Base-by-base conservation (phyloP, 2,329 filamentous ascomycete species). In the Rutstroemia sp. region DNA sequence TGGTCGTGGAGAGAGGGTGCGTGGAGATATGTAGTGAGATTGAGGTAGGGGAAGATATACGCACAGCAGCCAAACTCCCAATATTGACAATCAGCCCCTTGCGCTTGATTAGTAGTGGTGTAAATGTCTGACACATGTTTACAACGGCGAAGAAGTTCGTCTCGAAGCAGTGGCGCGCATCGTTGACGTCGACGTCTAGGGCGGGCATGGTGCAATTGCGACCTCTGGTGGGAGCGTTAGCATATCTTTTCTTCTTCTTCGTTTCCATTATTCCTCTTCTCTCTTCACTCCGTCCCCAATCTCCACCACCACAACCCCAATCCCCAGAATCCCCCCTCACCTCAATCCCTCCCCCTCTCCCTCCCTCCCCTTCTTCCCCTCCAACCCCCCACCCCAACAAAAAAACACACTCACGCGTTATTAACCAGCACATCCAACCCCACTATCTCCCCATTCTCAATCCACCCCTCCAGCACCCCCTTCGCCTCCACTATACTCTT, bases 401-500 rank as follows among this genome's bases (percentile, higher is more conserved):
- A 37, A 27, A 21, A 16, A 6, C 27, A 19, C 42, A 58, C 63
- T 39, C 38, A 66, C 63, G 92, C 92, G 77, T 96, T 97, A 75
- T 97, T 97, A 27, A 97, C 90, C 57, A 97, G 74, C 2, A 97
- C 80, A 70, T 96, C 82, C 61, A 97, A 86, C 34, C 90, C 83
- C 70, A 80, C 82, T 74, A 55, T 21, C 45, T 21, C 38, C 25
- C 52, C 52, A 4, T n/a, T 34, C 23, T 89, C 96, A 59, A 71
- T 70, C 18, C 69, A 63, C 16, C 54, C 53, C 25, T 67, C 59
- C 18, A 71, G 70, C 10, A 46, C 54, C 25, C 34, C 39, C 49
- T 37, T 46, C 66, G 19, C 71, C 62, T 5, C 55, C 41, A n/a
- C 34, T 18, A 66, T 62, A 52, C 59, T 62, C 16, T 59, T 53